Percentiles rank a stretch among this genome's conserved stretches.
phyloP scores from a whole-genome alignment of 1,139 yeast species.

The Kodamaea suecica region DNA sequence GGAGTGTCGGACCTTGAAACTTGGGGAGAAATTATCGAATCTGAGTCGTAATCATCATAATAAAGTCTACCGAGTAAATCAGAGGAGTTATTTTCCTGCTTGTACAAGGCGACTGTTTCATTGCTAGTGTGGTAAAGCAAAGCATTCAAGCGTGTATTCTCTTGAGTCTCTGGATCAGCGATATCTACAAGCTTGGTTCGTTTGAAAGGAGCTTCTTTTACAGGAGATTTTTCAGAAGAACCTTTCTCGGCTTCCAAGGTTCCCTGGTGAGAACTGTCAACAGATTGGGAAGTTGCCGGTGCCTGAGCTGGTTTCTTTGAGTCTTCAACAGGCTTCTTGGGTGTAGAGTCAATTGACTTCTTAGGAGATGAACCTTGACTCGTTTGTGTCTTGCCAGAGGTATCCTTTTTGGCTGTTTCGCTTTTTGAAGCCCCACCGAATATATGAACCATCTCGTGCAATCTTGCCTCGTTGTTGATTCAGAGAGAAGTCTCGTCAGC shows the following conservation, averaged over 20 bases:
- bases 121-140: slow-evolving; percentile 39
- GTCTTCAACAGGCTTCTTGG: too few species aligned
- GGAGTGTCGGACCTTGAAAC: slow-evolving; percentile 18
- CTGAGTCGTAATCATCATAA: slow-evolving; percentile 45
- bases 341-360: too few species aligned
- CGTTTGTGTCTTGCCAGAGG: too few species aligned
- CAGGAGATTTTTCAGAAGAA: not conserved
- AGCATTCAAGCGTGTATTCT: slow-evolving; percentile 41
- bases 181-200: slow-evolving; percentile 6
- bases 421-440: too few species aligned
- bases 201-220: slow-evolving; percentile 8
- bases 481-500: not conserved
- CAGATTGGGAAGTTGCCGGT: too few species aligned
- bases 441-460: too few species aligned
- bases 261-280: too few species aligned
- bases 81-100: slow-evolving; percentile 37
- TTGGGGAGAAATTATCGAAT: slow-evolving; percentile 24
- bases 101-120: slow-evolving; percentile 42
- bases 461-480: too few species aligned
- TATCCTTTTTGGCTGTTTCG: too few species aligned
- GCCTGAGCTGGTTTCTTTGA: too few species aligned
- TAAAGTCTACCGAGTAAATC: slow-evolving; percentile 45
- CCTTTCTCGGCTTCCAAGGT: slow-evolving; percentile 1
- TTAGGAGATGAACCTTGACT: too few species aligned
- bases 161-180: slow-evolving; percentile 29